Evolutionary conservation across 768 basidiomycete genomes (phyloP).

Genomic region (Serendipita vermifera): DNA sequence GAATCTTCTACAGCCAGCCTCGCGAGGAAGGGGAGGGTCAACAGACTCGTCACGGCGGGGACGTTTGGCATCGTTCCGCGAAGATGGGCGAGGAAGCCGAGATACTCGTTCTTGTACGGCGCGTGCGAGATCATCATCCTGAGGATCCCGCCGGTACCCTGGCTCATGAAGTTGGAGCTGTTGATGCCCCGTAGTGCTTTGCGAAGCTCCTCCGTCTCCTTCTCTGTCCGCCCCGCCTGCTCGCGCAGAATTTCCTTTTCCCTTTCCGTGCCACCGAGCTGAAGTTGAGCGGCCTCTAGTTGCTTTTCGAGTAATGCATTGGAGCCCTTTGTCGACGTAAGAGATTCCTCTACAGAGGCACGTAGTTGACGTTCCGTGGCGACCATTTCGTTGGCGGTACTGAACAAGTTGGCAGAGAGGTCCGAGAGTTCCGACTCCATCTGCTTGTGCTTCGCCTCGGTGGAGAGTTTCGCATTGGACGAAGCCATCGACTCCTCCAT

Average conservation of each 20-base stretch:
- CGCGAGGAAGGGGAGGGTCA: conserved; percentile 64
- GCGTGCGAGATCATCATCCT: conserved; percentile 53
- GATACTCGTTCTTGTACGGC: conserved; percentile 63
- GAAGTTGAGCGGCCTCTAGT: conserved; percentile 46
- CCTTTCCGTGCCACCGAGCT: conserved; percentile 61
- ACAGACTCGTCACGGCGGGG: conserved; percentile 60
- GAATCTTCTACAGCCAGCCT: conserved; percentile 71
- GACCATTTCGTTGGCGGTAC: conserved; percentile 96
- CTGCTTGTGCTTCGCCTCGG: conserved; percentile 63
- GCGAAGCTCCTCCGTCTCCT: conserved; percentile 36
- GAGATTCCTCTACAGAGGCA: conserved; percentile 23
- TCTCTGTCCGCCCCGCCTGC: conserved; percentile 52
- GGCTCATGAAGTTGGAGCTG: conserved; percentile 9
- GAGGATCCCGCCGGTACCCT: conserved; percentile 21
- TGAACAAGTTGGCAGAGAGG: conserved; percentile 79
- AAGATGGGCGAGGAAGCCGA: conserved; percentile 63
- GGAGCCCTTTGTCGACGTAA: not conserved
- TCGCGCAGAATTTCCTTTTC: conserved; percentile 64
- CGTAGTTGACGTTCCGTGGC: conserved; percentile 66
- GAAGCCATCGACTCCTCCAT: conserved; percentile 2
- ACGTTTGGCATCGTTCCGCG: conserved; percentile 47
- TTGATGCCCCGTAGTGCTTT: not conserved
- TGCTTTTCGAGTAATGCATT: not conserved
- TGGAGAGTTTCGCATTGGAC: not conserved
- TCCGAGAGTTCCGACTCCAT: conserved; percentile 95